phyloP scores from a whole-genome alignment of 2,329 filamentous ascomycete genomes.

The Teratosphaeriaceae sp. region DNA sequence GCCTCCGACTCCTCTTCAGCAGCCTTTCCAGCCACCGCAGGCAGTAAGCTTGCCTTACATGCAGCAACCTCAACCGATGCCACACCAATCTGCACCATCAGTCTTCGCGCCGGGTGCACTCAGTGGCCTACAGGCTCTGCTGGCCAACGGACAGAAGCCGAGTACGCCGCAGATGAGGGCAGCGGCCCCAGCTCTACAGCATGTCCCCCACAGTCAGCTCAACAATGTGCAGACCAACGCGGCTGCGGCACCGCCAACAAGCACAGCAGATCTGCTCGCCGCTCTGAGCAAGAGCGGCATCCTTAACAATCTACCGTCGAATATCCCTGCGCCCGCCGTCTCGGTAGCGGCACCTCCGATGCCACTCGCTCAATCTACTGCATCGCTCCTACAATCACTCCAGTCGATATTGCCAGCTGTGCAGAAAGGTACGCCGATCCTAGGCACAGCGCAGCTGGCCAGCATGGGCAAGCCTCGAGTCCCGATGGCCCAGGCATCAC shows the following conservation, averaged over 20 bases:
- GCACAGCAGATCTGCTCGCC: slow-evolving; percentile 24
- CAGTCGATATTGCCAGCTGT: slow-evolving; percentile 19
- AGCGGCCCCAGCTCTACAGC: slow-evolving; percentile 24
- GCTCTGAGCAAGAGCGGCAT: slow-evolving; percentile 26
- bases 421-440: slow-evolving; percentile 15
- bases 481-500: slow-evolving; percentile 22
- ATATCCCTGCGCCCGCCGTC: slow-evolving; percentile 1
- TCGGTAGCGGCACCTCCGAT: slow-evolving; percentile 11
- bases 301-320: slow-evolving; percentile 9
- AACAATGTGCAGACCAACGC: slow-evolving; percentile 24
- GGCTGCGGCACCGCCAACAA: slow-evolving; percentile 17
- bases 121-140: slow-evolving; percentile 27
- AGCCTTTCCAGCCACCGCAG: no score
- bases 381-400: slow-evolving; percentile 21
- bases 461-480: slow-evolving; percentile 10
- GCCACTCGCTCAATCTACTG: slow-evolving; percentile 13
- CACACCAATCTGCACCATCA: slow-evolving; percentile 16
- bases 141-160: slow-evolving; percentile 29
- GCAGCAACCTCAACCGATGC: slow-evolving; percentile 14
- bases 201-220: slow-evolving; percentile 25
- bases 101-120: slow-evolving; percentile 25
- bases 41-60: slow-evolving; percentile 15
- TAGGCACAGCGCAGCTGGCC: slow-evolving; percentile 8
- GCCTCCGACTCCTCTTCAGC: no score
- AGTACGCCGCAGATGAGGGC: slow-evolving; percentile 31